phyloP scores from a whole-genome alignment of 805 yeast genomes.

The Geotrichum ghanense region DNA sequence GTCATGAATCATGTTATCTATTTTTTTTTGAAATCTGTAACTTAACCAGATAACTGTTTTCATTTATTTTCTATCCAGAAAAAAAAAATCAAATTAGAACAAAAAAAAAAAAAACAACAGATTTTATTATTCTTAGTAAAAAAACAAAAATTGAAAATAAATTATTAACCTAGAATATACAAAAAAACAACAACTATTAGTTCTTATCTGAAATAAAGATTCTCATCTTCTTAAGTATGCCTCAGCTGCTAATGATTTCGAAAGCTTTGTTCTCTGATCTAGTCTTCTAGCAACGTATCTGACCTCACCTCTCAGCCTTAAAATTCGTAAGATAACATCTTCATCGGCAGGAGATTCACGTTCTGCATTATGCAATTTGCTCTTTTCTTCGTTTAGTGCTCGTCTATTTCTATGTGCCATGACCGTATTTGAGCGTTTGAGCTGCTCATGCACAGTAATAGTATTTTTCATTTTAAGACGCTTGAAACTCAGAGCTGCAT shows the following conservation, averaged over 20 bases:
- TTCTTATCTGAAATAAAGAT: no score
- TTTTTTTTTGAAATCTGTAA: no score
- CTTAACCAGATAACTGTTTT: no score
- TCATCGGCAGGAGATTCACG: constrained; percentile 40
- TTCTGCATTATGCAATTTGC: constrained; percentile 34
- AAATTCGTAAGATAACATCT: constrained; percentile 59
- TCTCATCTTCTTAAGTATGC: not conserved
- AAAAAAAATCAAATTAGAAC: no score
- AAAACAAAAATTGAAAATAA: no score
- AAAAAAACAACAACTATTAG: no score
- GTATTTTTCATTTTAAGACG: constrained; percentile 38
- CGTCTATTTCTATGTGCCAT: constrained; percentile 59
- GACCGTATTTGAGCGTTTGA: constrained; percentile 56
- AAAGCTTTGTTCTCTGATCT: constrained; percentile 48
- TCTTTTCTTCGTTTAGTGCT: constrained; percentile 37
- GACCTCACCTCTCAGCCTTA: constrained; percentile 54
- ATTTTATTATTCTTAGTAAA: no score
- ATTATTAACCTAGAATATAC: no score
- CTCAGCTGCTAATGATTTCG: constrained; percentile 44
- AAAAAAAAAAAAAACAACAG: no score
- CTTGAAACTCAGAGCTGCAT: constrained; percentile 43
- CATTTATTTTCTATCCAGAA: no score
- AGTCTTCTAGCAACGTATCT: constrained; percentile 48
- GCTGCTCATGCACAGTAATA: constrained; percentile 30
- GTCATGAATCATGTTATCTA: no score